Conservation (phyloP, 805 yeast species). For the Myxozyma mucilagina region DNA sequence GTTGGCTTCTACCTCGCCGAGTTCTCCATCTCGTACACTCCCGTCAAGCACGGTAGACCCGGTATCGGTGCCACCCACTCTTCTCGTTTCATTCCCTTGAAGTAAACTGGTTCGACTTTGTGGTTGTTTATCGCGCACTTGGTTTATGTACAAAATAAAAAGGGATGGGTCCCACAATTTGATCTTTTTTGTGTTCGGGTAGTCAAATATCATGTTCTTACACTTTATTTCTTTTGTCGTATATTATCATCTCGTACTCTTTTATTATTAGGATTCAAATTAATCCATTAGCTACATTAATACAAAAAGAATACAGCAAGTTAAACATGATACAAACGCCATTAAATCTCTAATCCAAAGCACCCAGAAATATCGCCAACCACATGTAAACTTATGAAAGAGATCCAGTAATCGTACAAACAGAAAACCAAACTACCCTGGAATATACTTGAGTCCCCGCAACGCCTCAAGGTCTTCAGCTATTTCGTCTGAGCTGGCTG, state of each 20-base stretch:
- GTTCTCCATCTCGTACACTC: conserved; percentile 99
- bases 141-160: conserved; percentile 18
- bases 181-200: conserved; percentile 7
- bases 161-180: conserved; percentile 5
- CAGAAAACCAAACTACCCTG: background rate
- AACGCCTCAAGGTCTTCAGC: conserved; percentile 68
- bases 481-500: conserved; percentile 71
- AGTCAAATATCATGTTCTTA: background rate
- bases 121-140: background rate
- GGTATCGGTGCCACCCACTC: conserved; percentile 64
- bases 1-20: conserved; percentile 99
- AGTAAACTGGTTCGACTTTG: conserved; percentile 20
- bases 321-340: no score
- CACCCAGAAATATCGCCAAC: no score
- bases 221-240: background rate
- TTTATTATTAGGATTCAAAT: no score
- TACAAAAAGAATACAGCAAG: no score
- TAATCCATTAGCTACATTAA: no score
- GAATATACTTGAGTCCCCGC: conserved; percentile 42
- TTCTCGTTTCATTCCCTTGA: conserved; percentile 39
- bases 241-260: no score
- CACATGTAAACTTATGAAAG: background rate
- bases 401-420: background rate
- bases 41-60: conserved; percentile 99
- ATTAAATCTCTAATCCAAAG: no score